Percentiles rank a stretch among this genome's conserved stretches.
These are phyloP conservation scores for Penicillium lividum DNA, from an alignment of 495 filamentous ascomycete genomes.

Conservation along the genomic window DNA sequence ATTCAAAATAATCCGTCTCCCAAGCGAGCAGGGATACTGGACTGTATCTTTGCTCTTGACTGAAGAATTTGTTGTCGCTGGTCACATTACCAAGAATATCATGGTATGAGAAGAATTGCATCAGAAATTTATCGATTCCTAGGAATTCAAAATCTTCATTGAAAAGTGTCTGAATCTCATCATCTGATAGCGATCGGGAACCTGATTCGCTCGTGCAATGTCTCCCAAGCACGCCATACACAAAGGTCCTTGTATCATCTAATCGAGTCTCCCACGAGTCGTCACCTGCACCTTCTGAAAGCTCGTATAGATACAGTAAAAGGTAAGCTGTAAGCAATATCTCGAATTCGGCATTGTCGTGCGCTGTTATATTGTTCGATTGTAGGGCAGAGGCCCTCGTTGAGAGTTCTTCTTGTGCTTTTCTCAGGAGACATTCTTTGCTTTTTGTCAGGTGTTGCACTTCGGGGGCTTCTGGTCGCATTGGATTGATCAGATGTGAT, in stretches of 20 bases:
- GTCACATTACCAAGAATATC: not conserved
- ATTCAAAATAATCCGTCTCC: not conserved
- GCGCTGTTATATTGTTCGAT: not conserved
- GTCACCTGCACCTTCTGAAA: not conserved
- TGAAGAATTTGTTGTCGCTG: not conserved
- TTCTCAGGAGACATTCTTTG: not conserved
- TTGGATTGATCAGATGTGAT: constrained; percentile 2
- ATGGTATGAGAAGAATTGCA: constrained; percentile 4
- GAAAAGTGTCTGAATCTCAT: not conserved
- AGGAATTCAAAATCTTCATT: not conserved
- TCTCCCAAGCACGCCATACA: not conserved
- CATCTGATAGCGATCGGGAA: not conserved
- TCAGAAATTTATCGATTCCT: not conserved
- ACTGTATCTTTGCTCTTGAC: not conserved
- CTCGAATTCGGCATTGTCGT: not conserved
- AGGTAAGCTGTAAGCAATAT: not conserved
- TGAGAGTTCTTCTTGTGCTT: not conserved
- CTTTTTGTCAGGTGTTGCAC: not conserved
- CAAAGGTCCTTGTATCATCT: not conserved
- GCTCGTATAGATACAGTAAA: not conserved
- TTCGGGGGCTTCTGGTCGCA: not conserved
- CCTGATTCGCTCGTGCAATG: not conserved
- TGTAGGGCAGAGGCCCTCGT: not conserved
- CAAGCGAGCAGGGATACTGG: not conserved
- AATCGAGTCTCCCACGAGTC: not conserved